Evolutionary conservation across 2,329 filamentous ascomycete species (phyloP).

Genomic region (Colletotrichum chrysophilum): DNA sequence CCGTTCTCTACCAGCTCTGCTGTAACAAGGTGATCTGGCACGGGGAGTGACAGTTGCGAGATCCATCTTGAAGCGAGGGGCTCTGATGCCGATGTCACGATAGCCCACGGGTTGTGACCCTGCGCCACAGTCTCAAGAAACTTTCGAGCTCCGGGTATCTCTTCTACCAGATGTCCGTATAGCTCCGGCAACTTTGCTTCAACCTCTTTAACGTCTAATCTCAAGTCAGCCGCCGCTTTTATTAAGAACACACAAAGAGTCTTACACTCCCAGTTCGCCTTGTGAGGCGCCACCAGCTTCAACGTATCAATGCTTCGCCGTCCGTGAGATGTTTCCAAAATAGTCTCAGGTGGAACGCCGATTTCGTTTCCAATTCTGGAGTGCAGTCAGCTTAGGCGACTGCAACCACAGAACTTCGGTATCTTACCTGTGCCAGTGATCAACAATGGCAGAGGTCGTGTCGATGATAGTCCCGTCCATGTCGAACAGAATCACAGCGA

Average conservation of each 20-base stretch:
- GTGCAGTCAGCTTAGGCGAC: not conserved
- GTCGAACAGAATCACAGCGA: not conserved
- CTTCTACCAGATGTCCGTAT: not conserved
- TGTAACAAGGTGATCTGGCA: not conserved
- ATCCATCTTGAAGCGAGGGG: not conserved
- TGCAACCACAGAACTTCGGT: not conserved
- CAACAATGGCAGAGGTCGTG: not conserved
- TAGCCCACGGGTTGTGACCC: not conserved
- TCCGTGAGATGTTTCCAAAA: not conserved
- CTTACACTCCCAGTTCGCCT: not conserved
- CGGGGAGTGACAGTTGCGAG: not conserved
- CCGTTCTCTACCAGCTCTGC: not conserved
- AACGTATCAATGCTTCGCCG: not conserved
- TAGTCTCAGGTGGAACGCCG: not conserved
- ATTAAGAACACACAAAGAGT: not conserved
- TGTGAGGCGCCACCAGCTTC: not conserved
- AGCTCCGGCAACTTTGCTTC: not conserved
- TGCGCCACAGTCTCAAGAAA: not conserved
- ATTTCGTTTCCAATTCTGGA: not conserved
- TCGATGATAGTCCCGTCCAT: not conserved
- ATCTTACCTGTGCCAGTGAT: not conserved
- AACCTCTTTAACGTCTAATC: not conserved
- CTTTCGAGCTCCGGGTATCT: not conserved
- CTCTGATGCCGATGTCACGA: not conserved
- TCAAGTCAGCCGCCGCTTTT: not conserved